A percentile compares a stretch with the other conserved stretches of the same genome.
Conservation (phyloP, 129 eudicot genomes). For the Centaurea solstitialis region DNA sequence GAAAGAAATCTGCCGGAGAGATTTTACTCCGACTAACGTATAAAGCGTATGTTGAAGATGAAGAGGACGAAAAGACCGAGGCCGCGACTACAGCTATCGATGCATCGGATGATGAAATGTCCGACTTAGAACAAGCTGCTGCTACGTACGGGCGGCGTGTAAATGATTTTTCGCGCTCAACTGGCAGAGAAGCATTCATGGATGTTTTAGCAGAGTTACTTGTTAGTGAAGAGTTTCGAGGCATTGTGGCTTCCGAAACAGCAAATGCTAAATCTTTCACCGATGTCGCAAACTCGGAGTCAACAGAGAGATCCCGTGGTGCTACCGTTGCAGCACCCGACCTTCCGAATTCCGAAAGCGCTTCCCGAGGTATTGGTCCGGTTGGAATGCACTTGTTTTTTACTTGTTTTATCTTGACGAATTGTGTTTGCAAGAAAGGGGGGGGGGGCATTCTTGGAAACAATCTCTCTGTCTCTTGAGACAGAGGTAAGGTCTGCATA, state of each 20-base stretch:
- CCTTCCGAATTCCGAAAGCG: conserved; percentile 36
- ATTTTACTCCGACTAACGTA: conserved; percentile 82
- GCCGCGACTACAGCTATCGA: conserved; percentile 29
- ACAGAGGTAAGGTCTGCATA: too few species aligned
- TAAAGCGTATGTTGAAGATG: conserved; percentile 97
- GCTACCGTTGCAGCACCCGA: conserved; percentile 26
- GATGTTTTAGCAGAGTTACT: conserved; percentile 87
- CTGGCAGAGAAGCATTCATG: conserved; percentile 79
- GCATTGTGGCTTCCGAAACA: conserved; percentile 88
- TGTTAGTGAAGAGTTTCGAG: conserved; percentile 95
- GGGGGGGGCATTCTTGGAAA: background rate
- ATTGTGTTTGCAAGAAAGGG: background rate
- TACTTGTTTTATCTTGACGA: background rate
- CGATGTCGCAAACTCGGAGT: conserved; percentile 29
- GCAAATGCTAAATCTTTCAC: conserved; percentile 46
- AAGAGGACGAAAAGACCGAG: conserved; percentile 73
- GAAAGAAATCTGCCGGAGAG: conserved; percentile 74
- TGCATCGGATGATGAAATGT: conserved; percentile 67
- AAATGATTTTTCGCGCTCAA: conserved; percentile 32
- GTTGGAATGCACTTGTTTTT: background rate
- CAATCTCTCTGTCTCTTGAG: background rate
- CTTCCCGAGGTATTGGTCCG: conserved; percentile 38
- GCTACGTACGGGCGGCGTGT: conserved; percentile 43
- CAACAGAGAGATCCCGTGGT: conserved; percentile 32
- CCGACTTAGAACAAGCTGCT: conserved; percentile 59